phyloP scores from a whole-genome alignment of 495 filamentous ascomycete species.

The Cercophora samala region DNA sequence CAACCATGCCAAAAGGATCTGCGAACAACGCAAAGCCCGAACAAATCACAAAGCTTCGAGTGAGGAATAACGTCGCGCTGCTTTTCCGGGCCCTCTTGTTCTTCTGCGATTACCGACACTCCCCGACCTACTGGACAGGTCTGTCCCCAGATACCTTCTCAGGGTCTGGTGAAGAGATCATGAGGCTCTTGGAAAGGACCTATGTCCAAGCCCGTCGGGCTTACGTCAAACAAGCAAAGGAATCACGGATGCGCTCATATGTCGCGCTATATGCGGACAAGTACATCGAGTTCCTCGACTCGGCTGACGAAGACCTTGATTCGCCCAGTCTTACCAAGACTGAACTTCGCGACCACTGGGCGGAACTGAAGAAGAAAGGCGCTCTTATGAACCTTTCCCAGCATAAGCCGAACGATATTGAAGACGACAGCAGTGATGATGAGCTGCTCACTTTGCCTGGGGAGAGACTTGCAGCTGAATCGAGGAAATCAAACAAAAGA shows the following conservation, averaged over 20 bases:
- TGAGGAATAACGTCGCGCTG: constrained; percentile 13
- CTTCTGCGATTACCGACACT: not conserved
- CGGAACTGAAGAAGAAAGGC: not conserved
- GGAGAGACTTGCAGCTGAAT: not conserved
- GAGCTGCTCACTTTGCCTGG: not conserved
- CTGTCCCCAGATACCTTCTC: not conserved
- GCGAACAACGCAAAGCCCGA: not conserved
- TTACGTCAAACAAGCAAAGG: not conserved
- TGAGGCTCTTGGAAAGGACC: not conserved
- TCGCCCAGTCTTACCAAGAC: not conserved
- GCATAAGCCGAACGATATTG: not conserved
- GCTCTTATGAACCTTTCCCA: not conserved
- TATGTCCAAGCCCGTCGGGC: not conserved
- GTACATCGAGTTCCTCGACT: not conserved
- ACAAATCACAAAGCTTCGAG: not conserved
- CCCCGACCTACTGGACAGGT: not conserved
- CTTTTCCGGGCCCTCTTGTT: constrained; percentile 11
- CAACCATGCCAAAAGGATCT: not conserved
- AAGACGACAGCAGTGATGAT: not conserved
- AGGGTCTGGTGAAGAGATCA: not conserved
- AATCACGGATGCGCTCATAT: not conserved
- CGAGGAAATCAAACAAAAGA: not conserved
- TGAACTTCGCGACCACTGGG: not conserved
- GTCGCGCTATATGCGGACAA: not conserved
- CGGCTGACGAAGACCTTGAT: not conserved